phyloP scores from a whole-genome alignment of 176 grass and related monocot species.

The Pontederia crassipes region DNA sequence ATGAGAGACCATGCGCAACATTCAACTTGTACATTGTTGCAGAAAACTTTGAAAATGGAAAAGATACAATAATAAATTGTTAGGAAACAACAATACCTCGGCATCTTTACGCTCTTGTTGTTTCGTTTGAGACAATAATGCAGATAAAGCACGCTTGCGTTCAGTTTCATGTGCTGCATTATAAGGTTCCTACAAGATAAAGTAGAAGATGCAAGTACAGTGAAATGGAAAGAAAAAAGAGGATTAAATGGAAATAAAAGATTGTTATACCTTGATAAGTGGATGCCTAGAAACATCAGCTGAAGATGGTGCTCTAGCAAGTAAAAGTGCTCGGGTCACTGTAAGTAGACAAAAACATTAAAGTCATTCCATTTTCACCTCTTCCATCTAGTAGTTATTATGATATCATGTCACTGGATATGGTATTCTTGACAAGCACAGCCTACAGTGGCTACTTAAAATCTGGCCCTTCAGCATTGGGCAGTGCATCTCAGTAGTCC shows the following conservation, averaged over 20 bases:
- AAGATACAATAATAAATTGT: constrained; percentile 7
- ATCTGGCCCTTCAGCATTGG: too few relatives aligned
- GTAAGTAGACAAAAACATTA: constrained; percentile 21
- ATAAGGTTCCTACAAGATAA: constrained; percentile 48
- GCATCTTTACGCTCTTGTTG: constrained; percentile 81
- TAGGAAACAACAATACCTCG: constrained; percentile 36
- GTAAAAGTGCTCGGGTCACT: constrained; percentile 68
- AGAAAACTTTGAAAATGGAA: not conserved
- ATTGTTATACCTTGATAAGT: constrained; percentile 56
- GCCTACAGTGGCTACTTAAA: too few relatives aligned
- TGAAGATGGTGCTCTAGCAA: constrained; percentile 72
- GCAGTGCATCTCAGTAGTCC: too few relatives aligned
- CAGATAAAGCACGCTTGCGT: constrained; percentile 80
- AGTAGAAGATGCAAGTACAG: not conserved
- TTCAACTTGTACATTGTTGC: not conserved
- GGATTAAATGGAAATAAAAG: not conserved
- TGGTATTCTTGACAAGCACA: too few relatives aligned
- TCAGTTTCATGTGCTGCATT: constrained; percentile 78
- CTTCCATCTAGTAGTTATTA: too few relatives aligned
- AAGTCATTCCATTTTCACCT: not conserved
- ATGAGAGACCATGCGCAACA: constrained; percentile 5
- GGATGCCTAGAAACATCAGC: constrained; percentile 78
- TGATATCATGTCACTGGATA: too few relatives aligned
- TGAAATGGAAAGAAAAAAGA: constrained; percentile 9
- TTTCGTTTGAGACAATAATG: constrained; percentile 71